A percentile compares a stretch with the other conserved stretches of the same genome.
Evolutionary conservation across 306 rosid species (phyloP).

Genomic region (Argentina anserina): DNA sequence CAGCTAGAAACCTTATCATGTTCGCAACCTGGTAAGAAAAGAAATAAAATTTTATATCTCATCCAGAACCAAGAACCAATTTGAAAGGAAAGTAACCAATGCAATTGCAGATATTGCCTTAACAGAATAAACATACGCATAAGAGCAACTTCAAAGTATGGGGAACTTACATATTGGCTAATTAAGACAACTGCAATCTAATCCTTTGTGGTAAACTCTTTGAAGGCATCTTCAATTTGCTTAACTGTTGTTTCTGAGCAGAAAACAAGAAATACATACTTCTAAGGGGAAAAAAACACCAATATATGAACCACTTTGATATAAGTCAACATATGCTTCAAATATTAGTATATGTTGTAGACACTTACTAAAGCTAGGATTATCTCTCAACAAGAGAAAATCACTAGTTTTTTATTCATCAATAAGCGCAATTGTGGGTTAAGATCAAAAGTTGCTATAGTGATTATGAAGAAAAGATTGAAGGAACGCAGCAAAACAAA

Average conservation of each 20-base stretch:
- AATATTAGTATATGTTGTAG: not conserved
- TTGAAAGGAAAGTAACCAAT: not conserved
- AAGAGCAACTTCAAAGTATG: not conserved
- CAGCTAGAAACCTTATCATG: slow-evolving; percentile 88
- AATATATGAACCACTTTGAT: not conserved
- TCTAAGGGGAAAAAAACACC: not conserved
- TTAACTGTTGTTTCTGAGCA: slow-evolving; percentile 79
- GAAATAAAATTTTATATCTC: slow-evolving; percentile 1
- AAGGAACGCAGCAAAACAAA: not conserved
- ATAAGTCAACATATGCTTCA: too few relatives aligned
- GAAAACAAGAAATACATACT: not conserved
- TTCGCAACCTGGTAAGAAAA: slow-evolving; percentile 72
- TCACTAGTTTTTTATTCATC: not conserved
- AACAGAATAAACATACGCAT: slow-evolving; percentile 1
- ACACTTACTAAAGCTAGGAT: not conserved
- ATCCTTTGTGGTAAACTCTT: slow-evolving; percentile 80
- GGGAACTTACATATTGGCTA: slow-evolving; percentile 86
- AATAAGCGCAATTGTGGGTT: not conserved
- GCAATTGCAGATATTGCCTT: not conserved
- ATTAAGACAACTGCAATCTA: slow-evolving; percentile 82
- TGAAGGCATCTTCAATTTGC: slow-evolving; percentile 93
- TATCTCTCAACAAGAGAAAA: not conserved
- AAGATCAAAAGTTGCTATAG: not conserved
- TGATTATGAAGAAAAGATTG: not conserved
- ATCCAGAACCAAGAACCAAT: not conserved